A percentile compares a stretch with the other conserved stretches of the same genome.
Evolutionary conservation across 2,329 filamentous ascomycete species (phyloP).

Genomic region (Fusarium continuum): DNA sequence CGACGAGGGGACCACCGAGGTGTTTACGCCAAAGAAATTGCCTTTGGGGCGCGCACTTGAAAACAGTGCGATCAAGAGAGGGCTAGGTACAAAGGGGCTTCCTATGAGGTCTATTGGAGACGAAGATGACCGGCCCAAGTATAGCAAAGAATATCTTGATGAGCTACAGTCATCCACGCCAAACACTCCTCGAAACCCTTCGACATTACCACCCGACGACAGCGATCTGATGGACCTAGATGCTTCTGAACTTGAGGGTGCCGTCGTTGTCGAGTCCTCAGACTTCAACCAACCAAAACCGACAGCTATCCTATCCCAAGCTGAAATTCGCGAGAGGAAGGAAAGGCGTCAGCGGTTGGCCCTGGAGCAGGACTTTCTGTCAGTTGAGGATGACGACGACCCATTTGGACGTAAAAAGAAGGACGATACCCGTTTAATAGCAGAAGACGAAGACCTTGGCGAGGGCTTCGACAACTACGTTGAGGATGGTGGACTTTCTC

Average conservation of each 20-base stretch:
- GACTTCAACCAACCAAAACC: conserved; percentile 45
- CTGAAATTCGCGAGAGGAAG: conserved; percentile 91
- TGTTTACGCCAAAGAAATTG: conserved; percentile 72
- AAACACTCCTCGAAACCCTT: conserved; percentile 75
- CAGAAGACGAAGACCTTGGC: conserved; percentile 89
- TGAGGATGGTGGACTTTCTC: conserved; percentile 80
- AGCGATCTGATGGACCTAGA: conserved; percentile 66
- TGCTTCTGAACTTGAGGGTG: conserved; percentile 68
- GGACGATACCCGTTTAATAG: conserved; percentile 76
- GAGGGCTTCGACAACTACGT: conserved; percentile 95
- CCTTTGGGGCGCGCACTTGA: conserved; percentile 72
- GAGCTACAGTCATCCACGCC: conserved; percentile 89
- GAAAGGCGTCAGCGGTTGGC: conserved; percentile 85
- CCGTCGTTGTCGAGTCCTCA: conserved; percentile 67
- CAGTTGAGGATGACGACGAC: conserved; percentile 68
- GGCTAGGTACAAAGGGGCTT: conserved; percentile 57
- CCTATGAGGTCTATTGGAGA: conserved; percentile 65
- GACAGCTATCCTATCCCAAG: conserved; percentile 76
- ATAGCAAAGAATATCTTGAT: conserved; percentile 86
- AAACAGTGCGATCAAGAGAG: conserved; percentile 70
- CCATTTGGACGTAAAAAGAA: conserved; percentile 61
- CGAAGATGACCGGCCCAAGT: conserved; percentile 77
- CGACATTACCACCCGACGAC: conserved; percentile 55
- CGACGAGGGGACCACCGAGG: conserved; percentile 58
- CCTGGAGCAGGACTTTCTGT: conserved; percentile 72